Evolutionary conservation across 345 rosid species (phyloP).

Genomic region (Viola odorata): DNA sequence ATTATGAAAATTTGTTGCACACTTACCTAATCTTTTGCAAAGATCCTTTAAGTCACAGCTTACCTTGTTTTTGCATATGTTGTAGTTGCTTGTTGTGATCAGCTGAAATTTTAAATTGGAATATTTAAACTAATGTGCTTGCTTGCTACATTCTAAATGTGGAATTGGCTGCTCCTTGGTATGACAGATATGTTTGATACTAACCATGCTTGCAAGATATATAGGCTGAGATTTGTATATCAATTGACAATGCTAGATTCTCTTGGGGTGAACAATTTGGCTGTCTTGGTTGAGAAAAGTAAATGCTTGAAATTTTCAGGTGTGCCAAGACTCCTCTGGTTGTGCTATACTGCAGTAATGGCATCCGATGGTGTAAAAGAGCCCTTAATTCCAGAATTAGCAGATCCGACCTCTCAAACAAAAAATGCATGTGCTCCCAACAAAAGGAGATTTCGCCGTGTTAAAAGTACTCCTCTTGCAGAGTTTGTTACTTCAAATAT

Average conservation of each 20-base stretch:
- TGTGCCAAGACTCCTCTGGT: slow-evolving; percentile 3
- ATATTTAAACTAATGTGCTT: too few relatives aligned
- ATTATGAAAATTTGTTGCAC: too few relatives aligned
- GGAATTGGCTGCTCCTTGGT: too few relatives aligned
- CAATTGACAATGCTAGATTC: background rate
- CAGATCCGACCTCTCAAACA: slow-evolving; percentile 22
- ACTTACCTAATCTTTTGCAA: too few relatives aligned
- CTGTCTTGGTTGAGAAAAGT: background rate
- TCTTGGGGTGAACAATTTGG: background rate
- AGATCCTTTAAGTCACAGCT: too few relatives aligned
- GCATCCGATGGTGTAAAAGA: slow-evolving; percentile 36
- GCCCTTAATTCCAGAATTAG: slow-evolving; percentile 42
- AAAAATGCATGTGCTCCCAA: slow-evolving; percentile 17
- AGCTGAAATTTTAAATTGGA: too few relatives aligned
- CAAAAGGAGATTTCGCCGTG: slow-evolving; percentile 47
- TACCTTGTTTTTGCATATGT: too few relatives aligned
- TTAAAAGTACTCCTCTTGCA: slow-evolving; percentile 65
- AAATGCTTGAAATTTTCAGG: slow-evolving; percentile 17
- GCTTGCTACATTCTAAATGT: too few relatives aligned
- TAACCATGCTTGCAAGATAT: too few relatives aligned
- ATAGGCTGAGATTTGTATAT: too few relatives aligned
- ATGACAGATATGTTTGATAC: too few relatives aligned
- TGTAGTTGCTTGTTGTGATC: too few relatives aligned
- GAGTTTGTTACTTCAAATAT: slow-evolving; percentile 29
- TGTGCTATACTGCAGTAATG: slow-evolving; percentile 32